Conservation (phyloP, 2,329 filamentous ascomycete genomes). For the Fusarium zealandicum region DNA sequence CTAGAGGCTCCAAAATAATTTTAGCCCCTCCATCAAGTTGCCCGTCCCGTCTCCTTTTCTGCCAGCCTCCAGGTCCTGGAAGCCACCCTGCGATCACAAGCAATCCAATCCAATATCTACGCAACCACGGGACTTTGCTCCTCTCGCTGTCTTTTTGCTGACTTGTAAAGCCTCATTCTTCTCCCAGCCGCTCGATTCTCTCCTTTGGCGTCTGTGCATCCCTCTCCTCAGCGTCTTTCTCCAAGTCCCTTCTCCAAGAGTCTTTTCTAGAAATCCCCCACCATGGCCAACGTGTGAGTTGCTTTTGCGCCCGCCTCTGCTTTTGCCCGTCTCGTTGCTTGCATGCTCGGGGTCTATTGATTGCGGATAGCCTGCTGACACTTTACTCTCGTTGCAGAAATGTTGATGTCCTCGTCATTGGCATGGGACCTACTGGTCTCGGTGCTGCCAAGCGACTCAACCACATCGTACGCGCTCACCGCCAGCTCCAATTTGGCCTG, state of each 20-base stretch:
- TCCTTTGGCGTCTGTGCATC: slow-evolving; percentile 30
- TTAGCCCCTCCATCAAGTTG: slow-evolving; percentile 52
- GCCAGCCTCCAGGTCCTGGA: slow-evolving; percentile 37
- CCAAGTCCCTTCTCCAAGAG: slow-evolving; percentile 17
- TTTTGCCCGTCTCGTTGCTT: slow-evolving; percentile 10
- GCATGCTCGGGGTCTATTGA: slow-evolving; percentile 1
- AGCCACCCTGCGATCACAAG: slow-evolving; percentile 35
- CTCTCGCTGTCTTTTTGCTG: slow-evolving; percentile 31
- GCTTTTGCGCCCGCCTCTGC: slow-evolving; percentile 16
- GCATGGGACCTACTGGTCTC: slow-evolving; percentile 94
- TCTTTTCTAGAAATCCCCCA: slow-evolving; percentile 41
- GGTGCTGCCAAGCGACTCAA: slow-evolving; percentile 98
- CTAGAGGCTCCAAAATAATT: slow-evolving; percentile 48
- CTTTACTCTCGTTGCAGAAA: slow-evolving; percentile 61
- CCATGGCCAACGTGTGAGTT: slow-evolving; percentile 52
- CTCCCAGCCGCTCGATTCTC: slow-evolving; percentile 26
- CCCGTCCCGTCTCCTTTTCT: slow-evolving; percentile 43
- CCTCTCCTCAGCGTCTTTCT: slow-evolving; percentile 20
- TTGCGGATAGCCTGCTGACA: slow-evolving; percentile 27
- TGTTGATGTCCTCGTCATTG: slow-evolving; percentile 97
- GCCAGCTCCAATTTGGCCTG: slow-evolving; percentile 40
- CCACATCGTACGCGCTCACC: slow-evolving; percentile 77
- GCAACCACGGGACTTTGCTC: slow-evolving; percentile 40
- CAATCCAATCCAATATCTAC: slow-evolving; percentile 36
- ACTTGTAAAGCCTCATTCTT: slow-evolving; percentile 40